Base-by-base conservation (phyloP, 2,329 filamentous ascomycete genomes). In the Pestalotiopsis fici region DNA sequence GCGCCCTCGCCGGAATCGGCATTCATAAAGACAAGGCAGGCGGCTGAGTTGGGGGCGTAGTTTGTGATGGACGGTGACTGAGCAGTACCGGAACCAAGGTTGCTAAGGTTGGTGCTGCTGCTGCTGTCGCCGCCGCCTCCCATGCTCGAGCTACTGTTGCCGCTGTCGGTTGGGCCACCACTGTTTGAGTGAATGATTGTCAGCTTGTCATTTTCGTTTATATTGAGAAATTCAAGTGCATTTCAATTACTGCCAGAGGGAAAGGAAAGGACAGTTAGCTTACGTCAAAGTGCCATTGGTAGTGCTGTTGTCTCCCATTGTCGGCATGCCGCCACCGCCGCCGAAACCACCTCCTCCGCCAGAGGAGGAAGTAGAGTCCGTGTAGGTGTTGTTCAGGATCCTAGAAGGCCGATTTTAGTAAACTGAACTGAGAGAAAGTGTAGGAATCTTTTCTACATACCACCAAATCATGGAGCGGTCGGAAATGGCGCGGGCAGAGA, bases 21-120 rank as follows among this genome's bases (percentile, higher is more conserved):
- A 72, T 91, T 92, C 68, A 89, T 88, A 72, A 92, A 92, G 12
- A 91, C 89, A 47, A 93, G 82, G 78, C 75, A 76, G 25, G 72
- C 72, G 6, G 71, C 72, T 4, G 73, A 71, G n/a, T 68, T 67
- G 2, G 62, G 28, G 0, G 72, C 69, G 56, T 71, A 67, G 64
- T 64, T 64, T 5, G 31, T 25, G 43, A 65, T 66, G n/a, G 68
- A 71, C 18, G 67, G 66, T 13, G 66, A 67, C n/a, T 62, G 61
- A 13, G 35, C 60, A 23, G 63, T 64, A 39, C 65, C 67, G 25
- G 62, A 63, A 12, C 66, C 68, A 50, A 65, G 65, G 47, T 60
- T 66, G 2, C 71, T 74, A 18, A 56, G 23, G 62, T 61, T 66
- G 5, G 18, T 21, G 5, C 43, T 21, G 43, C n/a, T 21, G 6